Base-by-base conservation (phyloP, 305 asterid genomes). In the Fraxinus greggii region DNA sequence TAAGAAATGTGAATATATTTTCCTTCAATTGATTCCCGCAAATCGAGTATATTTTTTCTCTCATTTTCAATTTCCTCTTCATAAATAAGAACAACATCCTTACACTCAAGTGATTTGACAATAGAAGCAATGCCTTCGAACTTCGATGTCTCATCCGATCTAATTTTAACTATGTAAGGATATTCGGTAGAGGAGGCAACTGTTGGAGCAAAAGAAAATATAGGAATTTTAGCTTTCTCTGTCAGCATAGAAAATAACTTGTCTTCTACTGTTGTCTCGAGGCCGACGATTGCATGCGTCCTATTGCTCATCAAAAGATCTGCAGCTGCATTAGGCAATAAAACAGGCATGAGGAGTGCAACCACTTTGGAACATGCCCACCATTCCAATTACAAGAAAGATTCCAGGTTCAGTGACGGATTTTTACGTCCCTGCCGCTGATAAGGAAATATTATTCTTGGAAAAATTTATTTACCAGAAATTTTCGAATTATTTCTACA, bases 271-370 rank as follows among this genome's bases (percentile, higher is more conserved):
- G 21, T 8, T 29, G 78, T 45, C 23, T 76, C 85, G 3, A 73
- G 77, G 32, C 85, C 88, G 2, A 82, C 23, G 5, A 85, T 21
- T 19, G 83, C 81, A 54, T 76, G 78, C 33, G 79, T 85, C 48
- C 56, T 76, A 19, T 26, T 24, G 33, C 69, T 82, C 42, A 82
- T 81, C 63, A 85, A 33, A 69, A 85, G 88, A 72, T 78, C 83
- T 24, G 63, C 40, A 75, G 79, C 84, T 85, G 85, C 56, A 45
- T 33, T 63, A 3, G 38, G 26, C 1, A 56, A 56, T 17, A 26
- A 45, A 9, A 21, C 8, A 45, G 5, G 56, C 19, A 45, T 45
- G 56, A 45, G 17, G n/a, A 13, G 56, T 45, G 45, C 45, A 38
- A 38, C 13, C 13, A 1, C 9, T 3, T 38, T 38, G 45, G 13